A percentile compares a stretch with the other conserved stretches of the same genome.
Evolutionary conservation across 805 yeast species (phyloP).

Genomic region (Metschnikowia shivogae): DNA sequence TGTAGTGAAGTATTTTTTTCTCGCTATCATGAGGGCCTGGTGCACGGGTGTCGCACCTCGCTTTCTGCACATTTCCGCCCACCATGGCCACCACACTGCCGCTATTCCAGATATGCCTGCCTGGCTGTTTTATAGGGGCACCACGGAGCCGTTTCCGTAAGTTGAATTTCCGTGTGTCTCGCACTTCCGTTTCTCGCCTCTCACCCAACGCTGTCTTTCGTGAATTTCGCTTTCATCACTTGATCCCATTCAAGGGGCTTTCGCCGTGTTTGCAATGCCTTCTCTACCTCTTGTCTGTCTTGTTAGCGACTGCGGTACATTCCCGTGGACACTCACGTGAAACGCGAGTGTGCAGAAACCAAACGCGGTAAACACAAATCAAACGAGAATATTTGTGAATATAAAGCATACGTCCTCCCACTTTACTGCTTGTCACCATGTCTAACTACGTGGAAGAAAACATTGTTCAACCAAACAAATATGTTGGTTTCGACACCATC

Average conservation of each 20-base stretch:
- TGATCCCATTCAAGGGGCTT: too few species aligned
- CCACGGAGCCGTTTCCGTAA: too few species aligned
- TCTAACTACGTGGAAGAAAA: constrained; percentile 18
- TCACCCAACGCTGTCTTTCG: too few species aligned
- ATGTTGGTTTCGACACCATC: constrained; percentile 96
- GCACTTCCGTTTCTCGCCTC: too few species aligned
- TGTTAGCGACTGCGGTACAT: not conserved
- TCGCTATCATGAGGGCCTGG: not conserved
- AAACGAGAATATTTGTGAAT: constrained; percentile 2
- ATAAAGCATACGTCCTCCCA: not conserved
- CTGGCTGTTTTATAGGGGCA: too few species aligned
- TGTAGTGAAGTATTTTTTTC: not conserved
- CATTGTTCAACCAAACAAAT: constrained; percentile 55
- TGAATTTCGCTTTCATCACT: too few species aligned
- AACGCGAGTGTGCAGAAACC: constrained; percentile 6
- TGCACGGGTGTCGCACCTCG: constrained; percentile 1
- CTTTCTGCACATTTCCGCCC: too few species aligned
- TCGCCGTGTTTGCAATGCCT: too few species aligned
- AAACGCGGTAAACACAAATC: constrained; percentile 6
- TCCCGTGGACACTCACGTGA: constrained; percentile 1
- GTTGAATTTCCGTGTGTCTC: too few species aligned
- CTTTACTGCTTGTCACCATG: constrained; percentile 7
- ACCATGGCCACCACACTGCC: too few species aligned
- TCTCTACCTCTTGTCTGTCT: not conserved
- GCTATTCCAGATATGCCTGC: too few species aligned